These are phyloP conservation scores for Penicillium canescens DNA, from an alignment of 495 filamentous ascomycete genomes.

Conservation along the genomic window DNA sequence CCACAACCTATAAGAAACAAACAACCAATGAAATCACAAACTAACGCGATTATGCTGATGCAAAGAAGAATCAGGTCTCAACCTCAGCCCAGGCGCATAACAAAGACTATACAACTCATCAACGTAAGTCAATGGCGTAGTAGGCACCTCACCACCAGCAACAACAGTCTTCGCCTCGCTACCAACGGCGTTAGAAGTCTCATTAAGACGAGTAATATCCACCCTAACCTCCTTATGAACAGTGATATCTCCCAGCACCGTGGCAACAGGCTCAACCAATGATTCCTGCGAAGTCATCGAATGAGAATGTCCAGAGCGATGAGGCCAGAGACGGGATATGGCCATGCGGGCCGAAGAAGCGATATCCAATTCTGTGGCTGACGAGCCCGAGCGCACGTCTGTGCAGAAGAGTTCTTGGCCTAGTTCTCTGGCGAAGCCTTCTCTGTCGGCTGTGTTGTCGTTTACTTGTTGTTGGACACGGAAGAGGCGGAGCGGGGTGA, in stretches of 20 bases:
- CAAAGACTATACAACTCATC: constrained; percentile 48
- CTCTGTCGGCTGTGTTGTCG: constrained; percentile 47
- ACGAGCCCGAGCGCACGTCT: constrained; percentile 28
- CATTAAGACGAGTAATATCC: constrained; percentile 43
- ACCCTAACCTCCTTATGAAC: constrained; percentile 55
- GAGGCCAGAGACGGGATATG: constrained; percentile 34
- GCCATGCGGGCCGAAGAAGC: constrained; percentile 26
- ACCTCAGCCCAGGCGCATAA: constrained; percentile 35
- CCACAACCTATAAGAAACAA: not conserved
- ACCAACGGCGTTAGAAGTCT: constrained; percentile 21
- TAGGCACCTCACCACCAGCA: constrained; percentile 31
- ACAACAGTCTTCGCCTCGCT: constrained; percentile 31
- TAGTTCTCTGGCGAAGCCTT: constrained; percentile 49
- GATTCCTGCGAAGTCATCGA: constrained; percentile 39
- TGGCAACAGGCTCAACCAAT: constrained; percentile 19
- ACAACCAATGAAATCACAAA: not conserved
- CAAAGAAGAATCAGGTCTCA: constrained; percentile 28
- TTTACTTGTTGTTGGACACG: constrained; percentile 57
- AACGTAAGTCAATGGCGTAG: constrained; percentile 33
- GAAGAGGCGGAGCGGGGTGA: constrained; percentile 58
- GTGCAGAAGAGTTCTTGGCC: constrained; percentile 33
- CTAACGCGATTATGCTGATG: constrained; percentile 5
- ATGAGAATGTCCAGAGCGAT: constrained; percentile 19
- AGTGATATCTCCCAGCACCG: constrained; percentile 50
- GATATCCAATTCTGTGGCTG: constrained; percentile 25